Evolutionary conservation across 1,284 basidiomycete genomes (phyloP).

Genomic region (Trichosporon coremiiforme): DNA sequence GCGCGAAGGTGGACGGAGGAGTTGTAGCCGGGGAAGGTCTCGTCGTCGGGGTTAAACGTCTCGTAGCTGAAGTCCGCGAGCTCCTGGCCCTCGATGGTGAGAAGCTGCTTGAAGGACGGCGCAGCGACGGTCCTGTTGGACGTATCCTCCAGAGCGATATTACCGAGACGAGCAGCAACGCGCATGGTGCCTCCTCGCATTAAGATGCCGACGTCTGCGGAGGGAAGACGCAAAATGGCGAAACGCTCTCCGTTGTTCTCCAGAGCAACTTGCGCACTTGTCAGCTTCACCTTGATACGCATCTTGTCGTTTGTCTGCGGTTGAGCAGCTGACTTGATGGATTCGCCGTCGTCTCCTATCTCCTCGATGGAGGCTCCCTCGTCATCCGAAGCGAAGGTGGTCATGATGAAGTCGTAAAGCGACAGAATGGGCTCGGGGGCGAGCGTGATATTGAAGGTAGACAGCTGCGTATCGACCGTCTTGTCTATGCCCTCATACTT

Average conservation of each 20-base stretch:
- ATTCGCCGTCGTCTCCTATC: slow-evolving; percentile 27
- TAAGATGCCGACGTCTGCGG: slow-evolving; percentile 83
- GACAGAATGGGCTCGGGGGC: slow-evolving; percentile 91
- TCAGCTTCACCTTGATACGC: slow-evolving; percentile 80
- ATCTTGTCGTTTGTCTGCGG: slow-evolving; percentile 64
- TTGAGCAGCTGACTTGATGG: slow-evolving; percentile 26
- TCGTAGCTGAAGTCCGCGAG: slow-evolving; percentile 95
- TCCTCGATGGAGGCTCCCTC: slow-evolving; percentile 32
- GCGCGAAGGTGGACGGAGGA: slow-evolving; percentile 81
- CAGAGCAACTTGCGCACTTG: slow-evolving; percentile 86
- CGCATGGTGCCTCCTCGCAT: slow-evolving; percentile 75
- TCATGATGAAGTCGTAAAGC: slow-evolving; percentile 97
- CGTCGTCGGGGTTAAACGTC: slow-evolving; percentile 71
- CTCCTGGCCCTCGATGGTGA: slow-evolving; percentile 94
- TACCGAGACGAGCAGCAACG: slow-evolving; percentile 82
- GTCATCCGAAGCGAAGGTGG: slow-evolving; percentile 76
- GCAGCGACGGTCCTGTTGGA: slow-evolving; percentile 65
- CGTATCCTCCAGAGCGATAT: slow-evolving; percentile 82
- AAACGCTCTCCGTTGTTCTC: slow-evolving; percentile 73
- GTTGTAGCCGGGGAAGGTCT: slow-evolving; percentile 76
- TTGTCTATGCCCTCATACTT: slow-evolving; percentile 87
- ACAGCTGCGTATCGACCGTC: slow-evolving; percentile 82
- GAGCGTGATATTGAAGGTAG: slow-evolving; percentile 87
- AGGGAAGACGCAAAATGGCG: slow-evolving; percentile 86
- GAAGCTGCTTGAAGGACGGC: slow-evolving; percentile 73